Base-by-base conservation (phyloP, 2,329 filamentous ascomycete genomes). In the Harringtonia lauricola region DNA sequence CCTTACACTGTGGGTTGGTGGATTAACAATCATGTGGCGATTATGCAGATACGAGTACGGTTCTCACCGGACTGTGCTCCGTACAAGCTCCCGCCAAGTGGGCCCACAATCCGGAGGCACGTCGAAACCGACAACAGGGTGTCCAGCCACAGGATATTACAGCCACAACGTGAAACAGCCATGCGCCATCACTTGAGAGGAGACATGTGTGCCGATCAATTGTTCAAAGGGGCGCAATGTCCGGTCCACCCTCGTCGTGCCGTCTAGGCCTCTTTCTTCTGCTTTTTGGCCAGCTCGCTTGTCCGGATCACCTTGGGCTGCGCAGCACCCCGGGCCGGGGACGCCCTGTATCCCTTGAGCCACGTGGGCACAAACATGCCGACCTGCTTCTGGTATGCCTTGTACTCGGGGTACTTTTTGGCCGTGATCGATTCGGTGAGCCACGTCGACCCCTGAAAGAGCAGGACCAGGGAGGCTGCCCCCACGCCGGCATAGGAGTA, bases 381-480 rank as follows among this genome's bases (percentile, higher is more conserved):
- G 4, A 96, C 86, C 45, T 81, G 74, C 52, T 74, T 71, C 66
- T 94, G 86, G 59, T 98, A 98, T 26, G 83, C 70, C 51, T 71
- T 70, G 62, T 98, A 98, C 54, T 95, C 87, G 0, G 84, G 71
- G 59, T 98, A 98, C 61, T 96, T 98, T 43, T 72, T 67, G 3
- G 79, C 65, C 2, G 82, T 89, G 52, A 96, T 83, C 36, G 70
- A 57, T 65, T 98, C 92, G 0, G 92, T 96, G 34, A 98, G 72
- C 67, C 76, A 81, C 0, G 89, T 95, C 50, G 88, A 95, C 22
- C 76, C 83, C 61, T 94, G 88, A 65, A 98, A 98, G 9, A 98
- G 71, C 39, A 84, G 59, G 19, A 95, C 61, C 53, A 95, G 82
- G 38, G 70, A 68, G 5, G 81, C 56, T 0, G 81, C 72, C 9